A percentile compares a stretch with the other conserved stretches of the same genome.
Conservation (phyloP, 345 rosid genomes). For the Pseudoturritis turrita region DNA sequence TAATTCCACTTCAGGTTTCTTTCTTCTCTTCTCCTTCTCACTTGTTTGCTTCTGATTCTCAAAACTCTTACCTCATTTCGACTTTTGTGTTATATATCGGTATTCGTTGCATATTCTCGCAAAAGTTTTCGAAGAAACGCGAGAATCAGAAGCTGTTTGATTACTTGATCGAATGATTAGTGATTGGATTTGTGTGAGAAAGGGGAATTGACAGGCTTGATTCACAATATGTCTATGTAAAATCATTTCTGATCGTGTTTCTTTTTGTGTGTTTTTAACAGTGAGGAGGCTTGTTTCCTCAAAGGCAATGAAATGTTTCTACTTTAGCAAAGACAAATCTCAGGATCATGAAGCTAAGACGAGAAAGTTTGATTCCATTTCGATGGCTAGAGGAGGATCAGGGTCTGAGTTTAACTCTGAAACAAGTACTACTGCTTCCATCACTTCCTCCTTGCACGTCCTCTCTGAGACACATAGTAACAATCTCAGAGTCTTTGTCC, state of each 20-base stretch:
- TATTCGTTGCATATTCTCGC: not conserved
- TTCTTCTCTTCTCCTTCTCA: not conserved
- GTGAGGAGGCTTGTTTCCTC: conserved; percentile 29
- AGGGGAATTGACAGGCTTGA: not conserved
- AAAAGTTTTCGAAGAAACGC: not conserved
- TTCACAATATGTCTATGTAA: not conserved
- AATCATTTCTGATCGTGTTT: not conserved
- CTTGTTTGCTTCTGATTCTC: not conserved
- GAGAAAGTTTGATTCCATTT: conserved; percentile 48
- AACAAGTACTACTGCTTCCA: conserved; percentile 58
- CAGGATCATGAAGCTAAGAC: conserved; percentile 41
- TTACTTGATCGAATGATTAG: not conserved
- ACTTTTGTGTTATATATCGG: not conserved
- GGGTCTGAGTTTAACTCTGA: conserved; percentile 76
- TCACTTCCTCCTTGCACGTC: conserved; percentile 54
- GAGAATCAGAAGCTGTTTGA: not conserved
- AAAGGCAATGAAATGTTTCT: conserved; percentile 69
- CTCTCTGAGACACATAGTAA: conserved; percentile 69
- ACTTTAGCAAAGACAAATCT: conserved; percentile 46
- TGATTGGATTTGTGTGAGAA: not conserved
- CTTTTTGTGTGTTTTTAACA: conserved; percentile 17
- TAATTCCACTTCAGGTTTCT: conserved; percentile 25
- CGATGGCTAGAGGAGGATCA: conserved; percentile 46
- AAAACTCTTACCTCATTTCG: not conserved
- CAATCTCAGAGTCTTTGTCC: conserved; percentile 60